Percentiles rank a stretch among this genome's conserved stretches.
Evolutionary conservation across 108 stramenopile genomes (phyloP).

Genomic region (Nannochloropsis gaditana): DNA sequence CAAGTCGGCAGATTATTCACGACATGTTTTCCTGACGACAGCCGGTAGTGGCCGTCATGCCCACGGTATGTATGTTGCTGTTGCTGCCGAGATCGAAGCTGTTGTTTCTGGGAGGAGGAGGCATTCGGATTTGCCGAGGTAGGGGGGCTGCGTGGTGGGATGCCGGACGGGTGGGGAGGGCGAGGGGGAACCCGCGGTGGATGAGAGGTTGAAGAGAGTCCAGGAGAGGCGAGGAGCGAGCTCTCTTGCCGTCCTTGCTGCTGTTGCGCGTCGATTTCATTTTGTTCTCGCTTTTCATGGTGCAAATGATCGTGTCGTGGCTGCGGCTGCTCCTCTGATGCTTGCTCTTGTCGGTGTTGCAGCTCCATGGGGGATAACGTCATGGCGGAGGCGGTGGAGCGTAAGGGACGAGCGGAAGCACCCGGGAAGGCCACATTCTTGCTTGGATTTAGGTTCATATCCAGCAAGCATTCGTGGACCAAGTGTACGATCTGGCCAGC

Average conservation of each 20-base stretch:
- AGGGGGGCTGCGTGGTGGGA: neutral
- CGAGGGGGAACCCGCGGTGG: neutral
- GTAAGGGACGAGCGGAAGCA: neutral
- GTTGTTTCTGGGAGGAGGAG: neutral
- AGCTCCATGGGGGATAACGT: neutral
- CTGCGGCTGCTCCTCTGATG: conserved; percentile 10
- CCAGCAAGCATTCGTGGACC: conserved; percentile 64
- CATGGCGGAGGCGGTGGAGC: neutral
- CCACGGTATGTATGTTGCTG: neutral
- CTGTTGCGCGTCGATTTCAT: too few relatives aligned
- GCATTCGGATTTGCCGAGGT: neutral
- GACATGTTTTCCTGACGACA: too few relatives aligned
- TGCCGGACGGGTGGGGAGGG: neutral
- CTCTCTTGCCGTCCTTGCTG: too few relatives aligned
- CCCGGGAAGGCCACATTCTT: conserved; percentile 35
- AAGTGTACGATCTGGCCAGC: conserved; percentile 62
- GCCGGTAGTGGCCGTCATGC: too few relatives aligned
- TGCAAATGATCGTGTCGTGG: neutral
- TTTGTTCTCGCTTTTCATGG: neutral
- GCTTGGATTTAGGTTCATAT: conserved; percentile 26
- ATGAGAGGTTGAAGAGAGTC: neutral
- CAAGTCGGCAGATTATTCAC: neutral
- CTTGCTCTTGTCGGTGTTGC: conserved; percentile 26
- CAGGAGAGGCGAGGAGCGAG: neutral
- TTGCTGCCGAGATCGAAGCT: neutral